A percentile compares a stretch with the other conserved stretches of the same genome.
Evolutionary conservation across 495 filamentous ascomycete genomes (phyloP).

Genomic region (Aspergillus conjunctus): DNA sequence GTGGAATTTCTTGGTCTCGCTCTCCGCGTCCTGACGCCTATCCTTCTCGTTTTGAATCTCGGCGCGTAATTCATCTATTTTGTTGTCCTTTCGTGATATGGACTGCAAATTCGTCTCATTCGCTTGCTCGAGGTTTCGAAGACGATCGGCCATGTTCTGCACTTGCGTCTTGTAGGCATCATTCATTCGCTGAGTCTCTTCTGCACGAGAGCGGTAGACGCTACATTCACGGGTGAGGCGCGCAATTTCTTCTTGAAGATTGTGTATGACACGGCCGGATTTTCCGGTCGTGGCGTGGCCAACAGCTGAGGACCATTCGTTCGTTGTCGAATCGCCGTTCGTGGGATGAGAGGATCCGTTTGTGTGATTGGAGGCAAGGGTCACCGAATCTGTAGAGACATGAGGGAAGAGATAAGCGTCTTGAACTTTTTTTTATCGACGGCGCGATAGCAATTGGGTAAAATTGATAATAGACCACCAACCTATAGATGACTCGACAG

Average conservation of each 20-base stretch:
- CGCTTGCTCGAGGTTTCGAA: slow-evolving; percentile 66
- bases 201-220: slow-evolving; percentile 68
- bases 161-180: slow-evolving; percentile 75
- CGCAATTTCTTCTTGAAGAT: slow-evolving; percentile 86
- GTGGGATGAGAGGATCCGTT: slow-evolving; percentile 30
- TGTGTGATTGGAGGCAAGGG: slow-evolving; percentile 21
- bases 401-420: slow-evolving; percentile 4
- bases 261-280: slow-evolving; percentile 90
- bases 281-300: slow-evolving; percentile 83
- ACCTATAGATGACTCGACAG: slow-evolving; percentile 24
- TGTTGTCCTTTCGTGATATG: slow-evolving; percentile 75
- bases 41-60: slow-evolving; percentile 68
- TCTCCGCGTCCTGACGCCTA: slow-evolving; percentile 64
- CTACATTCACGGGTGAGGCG: slow-evolving; percentile 77
- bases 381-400: slow-evolving; percentile 29
- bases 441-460: background rate
- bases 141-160: slow-evolving; percentile 58
- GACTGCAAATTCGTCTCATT: slow-evolving; percentile 74
- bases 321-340: slow-evolving; percentile 36
- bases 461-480: slow-evolving; percentile 5
- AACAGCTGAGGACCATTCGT: slow-evolving; percentile 73
- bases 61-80: slow-evolving; percentile 71
- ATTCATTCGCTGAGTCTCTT: slow-evolving; percentile 72
- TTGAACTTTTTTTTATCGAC: background rate
- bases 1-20: slow-evolving; percentile 61